phyloP scores from a whole-genome alignment of 2,329 filamentous ascomycete genomes.

The Lasiodiplodia sp. region DNA sequence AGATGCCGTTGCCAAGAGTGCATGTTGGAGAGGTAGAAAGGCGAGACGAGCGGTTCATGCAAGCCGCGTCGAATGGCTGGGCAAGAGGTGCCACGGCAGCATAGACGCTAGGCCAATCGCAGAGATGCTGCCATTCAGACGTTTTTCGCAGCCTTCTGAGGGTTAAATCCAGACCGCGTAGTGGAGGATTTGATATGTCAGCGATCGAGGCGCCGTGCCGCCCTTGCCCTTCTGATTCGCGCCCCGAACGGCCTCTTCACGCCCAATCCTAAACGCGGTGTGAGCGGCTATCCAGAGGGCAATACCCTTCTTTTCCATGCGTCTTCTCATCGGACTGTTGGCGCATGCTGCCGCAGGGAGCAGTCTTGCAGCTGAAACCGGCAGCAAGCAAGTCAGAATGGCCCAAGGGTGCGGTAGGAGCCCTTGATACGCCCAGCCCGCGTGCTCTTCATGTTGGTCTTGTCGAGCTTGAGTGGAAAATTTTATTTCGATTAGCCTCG shows the following conservation, averaged over 20 bases:
- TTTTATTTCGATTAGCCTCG: constrained; percentile 10
- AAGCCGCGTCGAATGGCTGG: neutral
- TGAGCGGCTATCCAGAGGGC: neutral
- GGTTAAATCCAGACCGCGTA: neutral
- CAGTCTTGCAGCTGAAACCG: constrained; percentile 16
- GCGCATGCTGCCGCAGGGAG: neutral
- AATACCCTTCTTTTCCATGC: neutral
- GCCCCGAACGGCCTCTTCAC: neutral
- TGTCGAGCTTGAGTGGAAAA: constrained; percentile 14
- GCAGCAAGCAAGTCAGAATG: constrained; percentile 6
- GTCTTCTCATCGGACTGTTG: neutral
- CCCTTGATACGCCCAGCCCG: neutral
- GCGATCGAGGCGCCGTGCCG: neutral
- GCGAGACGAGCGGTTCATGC: constrained; percentile 18
- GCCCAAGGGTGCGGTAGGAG: neutral
- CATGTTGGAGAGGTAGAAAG: neutral
- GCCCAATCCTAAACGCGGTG: constrained; percentile 2
- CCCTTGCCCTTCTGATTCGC: neutral
- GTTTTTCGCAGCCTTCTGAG: constrained; percentile 2
- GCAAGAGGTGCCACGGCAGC: constrained; percentile 26
- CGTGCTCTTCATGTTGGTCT: neutral
- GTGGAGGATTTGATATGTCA: constrained; percentile 15
- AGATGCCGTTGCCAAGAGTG: constrained; percentile 9
- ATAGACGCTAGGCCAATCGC: constrained; percentile 1
- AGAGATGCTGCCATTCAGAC: neutral